Conservation (phyloP, 2,329 filamentous ascomycete species). For the Arthrobotrys musiformis region DNA sequence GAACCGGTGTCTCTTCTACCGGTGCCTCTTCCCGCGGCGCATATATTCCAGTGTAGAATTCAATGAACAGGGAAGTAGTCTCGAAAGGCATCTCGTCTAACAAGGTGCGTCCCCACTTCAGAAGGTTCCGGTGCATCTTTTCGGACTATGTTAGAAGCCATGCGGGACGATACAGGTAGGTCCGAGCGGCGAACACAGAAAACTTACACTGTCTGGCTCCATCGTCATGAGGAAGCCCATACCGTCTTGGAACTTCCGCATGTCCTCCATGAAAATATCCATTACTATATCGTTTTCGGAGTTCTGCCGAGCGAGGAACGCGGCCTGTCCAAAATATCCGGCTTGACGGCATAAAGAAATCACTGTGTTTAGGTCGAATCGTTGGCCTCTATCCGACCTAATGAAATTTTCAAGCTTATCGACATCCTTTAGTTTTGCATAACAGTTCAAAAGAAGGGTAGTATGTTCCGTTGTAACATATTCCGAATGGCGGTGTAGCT, state of each 20-base stretch:
- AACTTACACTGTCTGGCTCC: conserved; percentile 77
- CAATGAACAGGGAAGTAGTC: conserved; percentile 87
- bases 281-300: conserved; percentile 93
- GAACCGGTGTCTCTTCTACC: conserved; percentile 6
- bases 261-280: conserved; percentile 94
- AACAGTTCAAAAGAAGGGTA: conserved; percentile 92
- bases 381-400: conserved; percentile 83
- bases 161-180: neutral
- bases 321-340: conserved; percentile 95
- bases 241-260: conserved; percentile 87
- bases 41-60: conserved; percentile 92
- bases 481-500: conserved; percentile 91
- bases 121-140: conserved; percentile 72
- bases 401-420: conserved; percentile 97
- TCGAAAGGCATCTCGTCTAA: conserved; percentile 85
- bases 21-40: conserved; percentile 58
- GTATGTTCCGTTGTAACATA: conserved; percentile 93
- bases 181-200: neutral
- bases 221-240: conserved; percentile 90
- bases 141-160: neutral
- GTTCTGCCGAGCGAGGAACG: conserved; percentile 92
- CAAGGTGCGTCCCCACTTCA: conserved; percentile 93
- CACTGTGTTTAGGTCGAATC: conserved; percentile 95
- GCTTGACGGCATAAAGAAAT: conserved; percentile 98
- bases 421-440: conserved; percentile 96